Base-by-base conservation (phyloP, 164 flowering plant genomes). In the Malania oleifera region DNA sequence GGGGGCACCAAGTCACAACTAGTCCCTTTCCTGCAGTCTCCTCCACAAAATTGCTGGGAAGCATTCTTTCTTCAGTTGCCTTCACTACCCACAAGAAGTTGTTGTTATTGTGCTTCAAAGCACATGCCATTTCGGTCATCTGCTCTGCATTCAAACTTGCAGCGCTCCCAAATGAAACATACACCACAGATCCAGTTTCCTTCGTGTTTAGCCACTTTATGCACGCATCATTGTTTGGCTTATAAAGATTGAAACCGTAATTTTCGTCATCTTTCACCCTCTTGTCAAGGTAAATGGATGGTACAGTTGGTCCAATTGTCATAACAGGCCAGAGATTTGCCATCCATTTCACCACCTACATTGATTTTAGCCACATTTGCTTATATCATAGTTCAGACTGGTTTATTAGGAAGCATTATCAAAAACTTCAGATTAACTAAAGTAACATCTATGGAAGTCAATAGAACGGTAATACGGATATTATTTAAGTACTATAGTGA, bases 1-100 rank as follows among this genome's bases (percentile, higher is more conserved):
- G 66, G 0, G 61, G 46, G 51, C 66, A 61, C 61, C 70, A 67
- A 15, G 22, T 28, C 28, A 67, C 62, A 1, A 67, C 43, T 38
- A 67, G 9, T 22, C 70, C 70, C 20, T 55, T 54, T 15, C 28
- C 60, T 14, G 50, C 20, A 0, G 48, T 51, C 39, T 55, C 56
- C 14, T 60, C 56, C 5, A 12, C 5, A 27, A 54, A 61, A 29
- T 56, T 31, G 23, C n/a, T 20, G 2, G 70, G 70, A n/a, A 67
- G 62, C 15, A 61, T 67, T 10, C 17, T 43, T 40, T 53, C 47
- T 26, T 67, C 57, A 1, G 52, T 18, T 41, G 50, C 39, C 37
- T 38, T 67, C 24, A 67, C 70, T 51, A 61, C 70, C 70, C 66
- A 67, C 41, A 67, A 50, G 41, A 61, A 67, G 53, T 26, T 29